Base-by-base conservation (phyloP, 2,329 filamentous ascomycete genomes). In the Diaporthe citriasiana region DNA sequence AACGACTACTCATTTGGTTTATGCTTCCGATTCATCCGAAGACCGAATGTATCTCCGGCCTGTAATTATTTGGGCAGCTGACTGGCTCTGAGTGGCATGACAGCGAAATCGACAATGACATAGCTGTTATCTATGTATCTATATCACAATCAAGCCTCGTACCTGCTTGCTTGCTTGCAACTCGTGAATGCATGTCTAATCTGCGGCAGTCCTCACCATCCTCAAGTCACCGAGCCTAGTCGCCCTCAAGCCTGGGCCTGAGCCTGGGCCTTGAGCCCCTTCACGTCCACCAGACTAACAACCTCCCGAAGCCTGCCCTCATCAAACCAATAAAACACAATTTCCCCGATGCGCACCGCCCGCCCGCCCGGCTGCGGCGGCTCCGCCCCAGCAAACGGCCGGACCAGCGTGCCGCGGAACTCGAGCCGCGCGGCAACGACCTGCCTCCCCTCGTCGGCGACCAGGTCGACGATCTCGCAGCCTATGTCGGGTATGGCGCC, bases 251-350 rank as follows among this genome's bases (percentile, higher is more conserved):
- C 25, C 12, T 9, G 9, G 9, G 33, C 4, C 33, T 38, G 2
- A 38, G 9, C 38, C 57, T 15, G 2, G 5, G 25, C 17, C 25
- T 8, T 25, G 30, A 45, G 38, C 4, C 77, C 76, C 10, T 76
- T 76, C 55, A 80, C 68, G 70, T 83, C 82, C 60, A 83, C 77
- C n/a, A 83, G 72, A 51, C 82, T 81, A 78, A 82, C 82, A 5
- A 84, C 80, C 35, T 77, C 76, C 15, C 76, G 74, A 27, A 84
- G 82, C 77, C 76, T 83, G 7, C 82, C 82, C 1, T 73, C 77
- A 19, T 79, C 75, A 47, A 83, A 79, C 68, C 77, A 77, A 70
- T 84, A 85, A 25, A 82, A 81, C 38, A 80, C 82, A 63, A 82
- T 79, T 76, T 84, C 82, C 38, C 74, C 70, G 68, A 83, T 82